Base-by-base conservation (phyloP, 148 eudicot species). In the Euryodendron excelsum region DNA sequence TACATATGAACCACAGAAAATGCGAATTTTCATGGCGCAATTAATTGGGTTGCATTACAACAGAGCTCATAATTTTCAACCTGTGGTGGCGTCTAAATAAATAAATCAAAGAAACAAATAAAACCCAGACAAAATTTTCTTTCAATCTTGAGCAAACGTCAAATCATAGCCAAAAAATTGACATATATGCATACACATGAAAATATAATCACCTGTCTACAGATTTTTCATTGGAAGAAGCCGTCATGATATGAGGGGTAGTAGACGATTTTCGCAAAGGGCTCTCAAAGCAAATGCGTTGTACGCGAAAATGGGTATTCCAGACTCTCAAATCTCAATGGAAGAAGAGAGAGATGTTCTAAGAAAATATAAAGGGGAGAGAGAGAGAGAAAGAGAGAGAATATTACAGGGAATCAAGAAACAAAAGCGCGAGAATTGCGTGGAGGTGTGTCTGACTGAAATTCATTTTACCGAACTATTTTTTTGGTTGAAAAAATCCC, bases 231-330 rank as follows among this genome's bases (percentile, higher is more conserved):
- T n/a, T n/a, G n/a, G n/a, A n/a, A 36, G 88, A 82, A 61, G 47
- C 44, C 5, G 84, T 85, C 90, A 87, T 87, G 45, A 47, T 78
- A 59, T 5, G n/a, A n/a, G n/a, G 61, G 50, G 64, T 39, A 0
- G 72, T 3, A 2, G 28, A 37, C 28, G 15, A 66, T 41, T n/a
- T n/a, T n/a, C n/a, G n/a, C n/a, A n/a, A n/a, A n/a, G n/a, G n/a
- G 33, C 7, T 37, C 64, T 74, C 3, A 23, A 21, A n/a, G 25
- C 53, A n/a, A 62, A 21, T 41, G 62, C 63, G 59, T 41, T 18
- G 33, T 30, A 11, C 61, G 59, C 45, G 52, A n/a, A 21, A 62
- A 62, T 63, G 45, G 78, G 59, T 61, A n/a, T n/a, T n/a, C n/a
- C n/a, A n/a, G n/a, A n/a, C n/a, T n/a, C n/a, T n/a, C n/a, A n/a